Evolutionary conservation across 495 filamentous ascomycete species (phyloP).

Genomic region (Thermothielavioides terrestris): DNA sequence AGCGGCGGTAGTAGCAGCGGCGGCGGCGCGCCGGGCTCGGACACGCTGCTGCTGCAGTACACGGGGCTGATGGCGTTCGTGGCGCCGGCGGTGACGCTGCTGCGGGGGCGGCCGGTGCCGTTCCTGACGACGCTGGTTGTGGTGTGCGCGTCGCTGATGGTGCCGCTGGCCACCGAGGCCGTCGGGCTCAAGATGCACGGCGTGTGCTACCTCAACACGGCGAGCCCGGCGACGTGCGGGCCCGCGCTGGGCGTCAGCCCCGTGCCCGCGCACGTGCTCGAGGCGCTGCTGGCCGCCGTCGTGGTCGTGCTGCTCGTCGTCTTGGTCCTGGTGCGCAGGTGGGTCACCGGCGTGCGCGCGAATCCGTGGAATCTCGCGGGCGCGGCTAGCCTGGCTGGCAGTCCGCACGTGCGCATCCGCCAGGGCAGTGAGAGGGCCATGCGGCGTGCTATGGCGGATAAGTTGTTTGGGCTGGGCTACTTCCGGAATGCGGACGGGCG

Average conservation of each 20-base stretch:
- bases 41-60: constrained; percentile 25
- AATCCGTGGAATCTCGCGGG: constrained; percentile 31
- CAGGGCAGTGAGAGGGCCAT: constrained; percentile 16
- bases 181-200: constrained; percentile 31
- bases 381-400: constrained; percentile 22
- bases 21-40: constrained; percentile 11
- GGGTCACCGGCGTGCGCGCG: constrained; percentile 23
- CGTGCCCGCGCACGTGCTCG: constrained; percentile 18
- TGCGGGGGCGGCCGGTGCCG: constrained; percentile 22
- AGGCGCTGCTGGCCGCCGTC: constrained; percentile 21
- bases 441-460: constrained; percentile 10
- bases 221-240: constrained; percentile 19
- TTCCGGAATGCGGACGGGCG: constrained; percentile 15
- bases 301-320: constrained; percentile 18
- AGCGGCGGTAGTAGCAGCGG: neutral
- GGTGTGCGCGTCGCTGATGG: constrained; percentile 19
- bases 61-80: constrained; percentile 19
- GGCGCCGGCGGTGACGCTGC: constrained; percentile 16
- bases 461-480: constrained; percentile 21
- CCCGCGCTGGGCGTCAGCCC: constrained; percentile 24
- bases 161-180: constrained; percentile 29
- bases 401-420: constrained; percentile 11
- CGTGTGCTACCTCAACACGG: constrained; percentile 19
- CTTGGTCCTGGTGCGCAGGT: constrained; percentile 12
- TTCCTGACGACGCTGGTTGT: constrained; percentile 27